Conservation (phyloP, 2,329 filamentous ascomycete species). For the Stachybotrys echinatus region DNA sequence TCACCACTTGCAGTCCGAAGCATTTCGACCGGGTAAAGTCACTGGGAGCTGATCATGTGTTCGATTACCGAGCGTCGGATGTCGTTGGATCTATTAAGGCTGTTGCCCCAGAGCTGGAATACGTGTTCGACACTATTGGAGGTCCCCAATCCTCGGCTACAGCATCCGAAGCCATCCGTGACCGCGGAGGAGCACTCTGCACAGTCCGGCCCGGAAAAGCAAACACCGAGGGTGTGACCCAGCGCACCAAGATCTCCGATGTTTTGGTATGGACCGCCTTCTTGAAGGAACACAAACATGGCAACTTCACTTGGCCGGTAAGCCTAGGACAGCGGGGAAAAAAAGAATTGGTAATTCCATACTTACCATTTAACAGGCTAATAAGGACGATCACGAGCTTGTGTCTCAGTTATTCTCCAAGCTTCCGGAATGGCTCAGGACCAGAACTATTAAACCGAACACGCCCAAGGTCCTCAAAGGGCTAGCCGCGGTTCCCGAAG, state of each 20-base stretch:
- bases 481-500: too few relatives aligned
- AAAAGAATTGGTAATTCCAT: too few relatives aligned
- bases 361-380: too few relatives aligned
- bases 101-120: constrained; percentile 20
- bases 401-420: too few relatives aligned
- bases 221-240: constrained; percentile 26
- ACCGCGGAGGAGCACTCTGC: constrained; percentile 22
- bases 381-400: too few relatives aligned
- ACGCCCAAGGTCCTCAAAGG: too few relatives aligned
- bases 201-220: constrained; percentile 36
- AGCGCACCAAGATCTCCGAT: constrained; percentile 28
- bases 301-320: constrained; percentile 34
- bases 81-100: constrained; percentile 26
- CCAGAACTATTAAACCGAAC: too few relatives aligned
- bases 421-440: too few relatives aligned
- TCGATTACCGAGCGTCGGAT: constrained; percentile 32
- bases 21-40: constrained; percentile 22
- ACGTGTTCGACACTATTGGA: constrained; percentile 37
- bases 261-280: constrained; percentile 39
- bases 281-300: constrained; percentile 32
- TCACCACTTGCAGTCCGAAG: constrained; percentile 26
- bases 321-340: too few relatives aligned
- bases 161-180: constrained; percentile 19
- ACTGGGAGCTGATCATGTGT: constrained; percentile 25
- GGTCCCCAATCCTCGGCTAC: constrained; percentile 23